Evolutionary conservation across 306 rosid species (phyloP).

Genomic region (Castanea sativa): DNA sequence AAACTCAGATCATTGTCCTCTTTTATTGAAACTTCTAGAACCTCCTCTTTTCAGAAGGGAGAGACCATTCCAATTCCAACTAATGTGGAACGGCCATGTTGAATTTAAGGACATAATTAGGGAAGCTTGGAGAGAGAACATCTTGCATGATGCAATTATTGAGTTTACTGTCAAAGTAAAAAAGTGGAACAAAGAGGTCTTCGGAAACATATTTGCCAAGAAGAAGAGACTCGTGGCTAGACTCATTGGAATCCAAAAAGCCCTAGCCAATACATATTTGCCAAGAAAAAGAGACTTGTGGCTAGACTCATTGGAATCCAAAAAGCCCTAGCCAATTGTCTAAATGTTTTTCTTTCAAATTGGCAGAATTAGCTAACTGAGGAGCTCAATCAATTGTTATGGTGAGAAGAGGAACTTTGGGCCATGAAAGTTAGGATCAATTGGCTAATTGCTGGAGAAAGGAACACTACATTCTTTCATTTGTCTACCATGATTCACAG

Average conservation of each 20-base stretch:
- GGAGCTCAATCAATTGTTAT: too few species aligned
- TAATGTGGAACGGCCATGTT: not conserved
- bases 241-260: not conserved
- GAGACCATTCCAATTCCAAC: not conserved
- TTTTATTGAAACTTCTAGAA: not conserved
- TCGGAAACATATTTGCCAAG: not conserved
- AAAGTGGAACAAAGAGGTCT: not conserved
- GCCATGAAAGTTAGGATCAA: too few species aligned
- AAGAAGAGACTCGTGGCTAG: not conserved
- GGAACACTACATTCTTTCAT: too few species aligned
- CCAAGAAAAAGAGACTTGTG: not conserved
- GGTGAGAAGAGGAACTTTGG: too few species aligned
- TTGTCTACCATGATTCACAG: too few species aligned
- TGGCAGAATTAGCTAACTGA: too few species aligned
- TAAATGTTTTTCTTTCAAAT: too few species aligned
- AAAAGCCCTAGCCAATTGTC: not conserved
- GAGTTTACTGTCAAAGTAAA: not conserved
- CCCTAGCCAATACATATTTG: not conserved
- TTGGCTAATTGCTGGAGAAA: too few species aligned
- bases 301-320: not conserved
- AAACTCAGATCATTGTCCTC: not conserved
- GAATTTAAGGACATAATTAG: too few species aligned
- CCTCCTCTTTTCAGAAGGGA: accelerated
- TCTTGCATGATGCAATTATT: not conserved
- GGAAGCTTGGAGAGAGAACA: not conserved